Evolutionary conservation across 345 rosid species (phyloP), one percentile per base, ranked within the genome.

Genomic region (Acer yangbiense): DNA sequence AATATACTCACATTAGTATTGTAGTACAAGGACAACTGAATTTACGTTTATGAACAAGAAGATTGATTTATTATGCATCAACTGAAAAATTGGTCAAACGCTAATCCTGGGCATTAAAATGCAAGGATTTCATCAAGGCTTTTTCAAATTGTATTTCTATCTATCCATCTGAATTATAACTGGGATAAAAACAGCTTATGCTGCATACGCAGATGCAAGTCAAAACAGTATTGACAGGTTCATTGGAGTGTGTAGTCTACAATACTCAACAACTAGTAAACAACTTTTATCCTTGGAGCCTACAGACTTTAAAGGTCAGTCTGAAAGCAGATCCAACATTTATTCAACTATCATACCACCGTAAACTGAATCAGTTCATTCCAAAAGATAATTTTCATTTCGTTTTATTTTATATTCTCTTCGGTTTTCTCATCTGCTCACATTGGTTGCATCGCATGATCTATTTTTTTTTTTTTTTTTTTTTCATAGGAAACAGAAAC

Each of bases 1-100:
- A 76, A 73, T 67, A 76, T 57, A 74, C 9, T 74, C 50, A 50
- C 67, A 70, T 21, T 27, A 46, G 29, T 44, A 78, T 44, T 68
- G 72, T 57, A 78, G 35, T n/a, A 54, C 10, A 46, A 62, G 48
- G 29, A 29, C 54, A 67, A 82, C 21, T 13, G 13, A 48, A 73
- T 1, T 18, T 10, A 60, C 21, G 43, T 61, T 55, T 18, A 69
- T 35, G 16, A 50, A 61, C 69, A 27, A 23, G 17, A 69, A 55
- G 81, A 16, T 32, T 72, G 23, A 68, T 21, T 60, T 55, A 71
- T 54, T 41, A 41, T 29, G 57, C 52, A 69, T 27, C 55, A 44
- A 62, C 73, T 62, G 73, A 39, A 41, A 29, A 9, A 64, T 61
- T 1, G 25, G 62, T 57, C 63, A 63, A 20, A 32, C 20, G 41